These are phyloP conservation scores for Mortierella hygrophila DNA, from an alignment of 192 early-diverging fungal genomes.

Conservation along the genomic window DNA sequence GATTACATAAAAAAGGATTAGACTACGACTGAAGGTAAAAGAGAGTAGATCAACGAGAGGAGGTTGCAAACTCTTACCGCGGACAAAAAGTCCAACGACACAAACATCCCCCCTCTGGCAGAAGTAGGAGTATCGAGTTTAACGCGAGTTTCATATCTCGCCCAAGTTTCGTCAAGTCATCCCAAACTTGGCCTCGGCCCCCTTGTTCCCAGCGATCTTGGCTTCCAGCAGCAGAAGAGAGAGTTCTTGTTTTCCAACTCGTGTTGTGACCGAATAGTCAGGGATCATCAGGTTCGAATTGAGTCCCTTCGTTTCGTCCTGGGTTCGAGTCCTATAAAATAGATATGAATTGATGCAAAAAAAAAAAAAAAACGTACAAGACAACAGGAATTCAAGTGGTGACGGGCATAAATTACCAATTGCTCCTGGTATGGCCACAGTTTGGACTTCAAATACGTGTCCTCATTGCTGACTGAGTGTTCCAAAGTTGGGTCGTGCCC, in stretches of 20 bases:
- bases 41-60: not conserved
- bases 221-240: conserved; percentile 26
- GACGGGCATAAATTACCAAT: too few species aligned
- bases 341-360: not conserved
- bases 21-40: not conserved
- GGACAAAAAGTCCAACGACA: conserved; percentile 28
- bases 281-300: conserved; percentile 22
- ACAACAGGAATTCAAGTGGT: too few species aligned
- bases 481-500: conserved; percentile 23
- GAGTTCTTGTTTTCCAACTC: conserved; percentile 32
- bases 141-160: conserved; percentile 31
- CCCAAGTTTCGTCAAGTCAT: conserved; percentile 23
- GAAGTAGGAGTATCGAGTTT: conserved; percentile 30
- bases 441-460: conserved; percentile 34
- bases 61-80: conserved; percentile 7
- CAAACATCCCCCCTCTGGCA: conserved; percentile 29
- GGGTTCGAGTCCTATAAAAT: conserved; percentile 28
- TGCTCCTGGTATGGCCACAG: too few species aligned
- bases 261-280: conserved; percentile 34
- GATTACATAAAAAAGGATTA: not conserved
- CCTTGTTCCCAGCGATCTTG: conserved; percentile 24
- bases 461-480: conserved; percentile 21
- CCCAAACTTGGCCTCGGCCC: conserved; percentile 24
- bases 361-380: not conserved
- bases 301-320: conserved; percentile 22